Evolutionary conservation across 331 rosid species (phyloP), one percentile per base, ranked within the genome.

Genomic region (Cydonia oblonga): DNA sequence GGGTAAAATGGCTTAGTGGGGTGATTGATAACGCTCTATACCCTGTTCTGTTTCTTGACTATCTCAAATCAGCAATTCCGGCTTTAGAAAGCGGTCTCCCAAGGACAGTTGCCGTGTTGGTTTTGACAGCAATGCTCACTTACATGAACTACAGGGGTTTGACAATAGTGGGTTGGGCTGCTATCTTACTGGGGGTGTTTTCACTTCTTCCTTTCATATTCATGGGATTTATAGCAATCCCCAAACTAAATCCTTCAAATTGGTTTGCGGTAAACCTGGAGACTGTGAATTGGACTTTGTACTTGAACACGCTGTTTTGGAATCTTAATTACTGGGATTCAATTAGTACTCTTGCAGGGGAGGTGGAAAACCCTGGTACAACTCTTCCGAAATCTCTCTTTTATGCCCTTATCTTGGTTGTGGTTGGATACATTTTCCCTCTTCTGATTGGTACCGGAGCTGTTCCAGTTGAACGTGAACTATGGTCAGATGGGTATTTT

Each of bases 271-370:
- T 76, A 30, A 85, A 86, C 79, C 23, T 83, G 70, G 53, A 75
- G 38, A 79, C 64, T 10, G 85, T 87, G 56, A 65, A 83, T 16
- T 83, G 89, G 91, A 79, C 78, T 73, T 74, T 84, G 67, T 89
- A 89, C 62, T 71, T 89, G 66, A 89, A 86, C 73, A 84, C 84
- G 5, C 78, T 89, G 28, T 89, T 89, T 62, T 85, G 95, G 89
- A 89, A 89, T 78, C 82, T 89, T 46, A 89, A 86, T 75, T 89
- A 84, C 11, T 84, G 88, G 95, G 95, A 84, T 69, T 84, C 88
- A 7, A 70, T 86, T 22, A 89, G 91, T 76, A 87, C 88, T 6
- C 83, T 89, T 64, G 69, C 90, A 0, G 88, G 96, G 32, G 91
- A 89, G 53, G 87, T 83, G 26, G 79, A 87, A 57, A 66, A 84